Conservation (phyloP, 129 eudicot genomes). For the Apium graveolens region DNA sequence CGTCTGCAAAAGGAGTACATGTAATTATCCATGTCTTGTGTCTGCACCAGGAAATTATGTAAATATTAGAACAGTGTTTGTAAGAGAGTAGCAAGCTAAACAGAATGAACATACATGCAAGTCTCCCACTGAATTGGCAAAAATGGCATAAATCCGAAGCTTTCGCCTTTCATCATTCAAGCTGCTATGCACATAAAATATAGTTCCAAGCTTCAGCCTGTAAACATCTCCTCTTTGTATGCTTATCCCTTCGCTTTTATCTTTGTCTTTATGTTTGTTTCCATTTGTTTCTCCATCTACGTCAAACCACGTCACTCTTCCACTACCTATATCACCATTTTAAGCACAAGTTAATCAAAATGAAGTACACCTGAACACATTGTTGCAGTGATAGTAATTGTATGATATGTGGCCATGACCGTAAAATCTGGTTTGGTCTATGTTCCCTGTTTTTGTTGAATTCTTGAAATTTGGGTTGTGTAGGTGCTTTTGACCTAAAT, state of each 20-base stretch:
- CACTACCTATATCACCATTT: conserved; percentile 59
- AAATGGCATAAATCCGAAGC: conserved; percentile 62
- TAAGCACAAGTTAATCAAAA: neutral
- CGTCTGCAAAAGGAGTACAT: neutral
- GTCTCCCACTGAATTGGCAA: conserved; percentile 26
- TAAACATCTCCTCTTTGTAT: conserved; percentile 52
- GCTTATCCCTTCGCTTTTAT: conserved; percentile 14
- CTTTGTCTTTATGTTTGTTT: conserved; percentile 5
- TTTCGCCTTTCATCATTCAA: conserved; percentile 34
- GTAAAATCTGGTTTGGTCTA: neutral
- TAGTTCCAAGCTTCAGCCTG: conserved; percentile 37
- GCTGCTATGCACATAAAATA: conserved; percentile 63
- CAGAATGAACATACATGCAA: conserved; percentile 21
- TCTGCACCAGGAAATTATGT: neutral
- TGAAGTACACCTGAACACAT: neutral
- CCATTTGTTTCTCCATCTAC: conserved; percentile 27
- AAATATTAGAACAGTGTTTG: neutral
- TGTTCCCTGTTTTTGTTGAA: neutral
- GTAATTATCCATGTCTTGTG: neutral
- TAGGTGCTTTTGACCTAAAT: neutral
- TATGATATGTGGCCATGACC: neutral
- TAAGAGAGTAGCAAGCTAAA: neutral
- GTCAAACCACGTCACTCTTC: conserved; percentile 37
- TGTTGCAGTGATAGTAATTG: no score
- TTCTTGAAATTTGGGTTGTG: neutral